Base-by-base conservation (phyloP, 1,284 basidiomycete genomes). In the Pulveroboletus sp. region DNA sequence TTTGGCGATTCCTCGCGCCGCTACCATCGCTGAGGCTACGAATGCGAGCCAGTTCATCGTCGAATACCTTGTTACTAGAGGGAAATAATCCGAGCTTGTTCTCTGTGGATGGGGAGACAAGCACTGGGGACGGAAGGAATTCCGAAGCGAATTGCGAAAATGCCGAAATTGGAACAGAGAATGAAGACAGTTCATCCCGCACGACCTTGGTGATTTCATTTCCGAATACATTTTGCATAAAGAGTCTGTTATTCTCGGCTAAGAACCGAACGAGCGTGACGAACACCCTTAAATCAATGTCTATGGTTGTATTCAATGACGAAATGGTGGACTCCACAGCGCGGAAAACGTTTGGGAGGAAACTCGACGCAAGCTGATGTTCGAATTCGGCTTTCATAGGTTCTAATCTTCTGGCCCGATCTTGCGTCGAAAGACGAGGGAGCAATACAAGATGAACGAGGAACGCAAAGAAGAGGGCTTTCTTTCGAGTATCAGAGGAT, bases 221-320 rank as follows among this genome's bases (percentile, higher is more conserved):
- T 5, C 78, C 81, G 4, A 81, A 42, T 17, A 76, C 49, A 8
- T 70, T 60, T 10, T 52, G 24, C 18, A 76, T 25, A 12, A 68
- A 52, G 6, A 54, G 22, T 1, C 50, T 47, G 10, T 52, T 61
- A 54, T 75, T 58, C 10, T 64, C 57, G 18, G 73, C 61, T 29
- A 78, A 29, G 48, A 71, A 73, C 11, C 71, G 69, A 52, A 83
- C 44, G 39, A 81, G 66, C 20, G 75, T 66, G 15, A 75, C 60
- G 60, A 84, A 87, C 14, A 86, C 65, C 18, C 78, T 72, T 9
- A 81, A 80, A 61, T 87, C 86, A 8, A 82, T 57, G 44, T 83
- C 77, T n/a, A 77, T 49, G 36, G 70, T 63, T 17, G 61, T 57
- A 20, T 61, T 61, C 14, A 65, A 57, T 8, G 61, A 58, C 4